Evolutionary conservation across 106 monocot genomes (phyloP).

Genomic region (Platanthera zijinensis): DNA sequence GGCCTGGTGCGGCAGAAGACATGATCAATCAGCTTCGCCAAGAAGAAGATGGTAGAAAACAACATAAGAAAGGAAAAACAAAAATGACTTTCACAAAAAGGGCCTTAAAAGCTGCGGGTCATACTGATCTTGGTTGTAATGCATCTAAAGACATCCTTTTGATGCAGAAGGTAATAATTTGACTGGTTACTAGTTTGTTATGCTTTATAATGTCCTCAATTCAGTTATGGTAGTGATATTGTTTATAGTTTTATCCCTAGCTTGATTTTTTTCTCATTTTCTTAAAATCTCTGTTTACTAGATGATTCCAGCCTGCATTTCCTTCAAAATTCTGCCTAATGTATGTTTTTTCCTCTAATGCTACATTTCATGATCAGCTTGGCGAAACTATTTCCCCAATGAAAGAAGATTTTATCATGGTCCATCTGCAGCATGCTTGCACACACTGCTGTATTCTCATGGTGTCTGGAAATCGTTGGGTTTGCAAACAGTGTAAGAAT

Average conservation of each 20-base stretch:
- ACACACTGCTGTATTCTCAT: slow-evolving; percentile 73
- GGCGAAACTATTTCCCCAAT: slow-evolving; percentile 80
- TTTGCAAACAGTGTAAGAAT: slow-evolving; percentile 64
- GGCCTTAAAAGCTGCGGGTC: slow-evolving; percentile 93
- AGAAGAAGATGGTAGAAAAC: slow-evolving; percentile 86
- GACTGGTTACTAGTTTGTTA: background rate
- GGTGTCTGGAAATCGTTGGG: slow-evolving; percentile 71
- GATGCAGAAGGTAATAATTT: slow-evolving; percentile 71
- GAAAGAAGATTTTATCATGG: slow-evolving; percentile 97
- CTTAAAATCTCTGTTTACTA: background rate
- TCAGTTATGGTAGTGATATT: background rate
- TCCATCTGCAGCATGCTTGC: slow-evolving; percentile 79
- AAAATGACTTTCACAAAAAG: slow-evolving; percentile 80
- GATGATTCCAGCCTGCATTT: background rate
- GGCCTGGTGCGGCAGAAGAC: slow-evolving; percentile 98
- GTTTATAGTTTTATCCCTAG: background rate
- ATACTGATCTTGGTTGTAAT: slow-evolving; percentile 75
- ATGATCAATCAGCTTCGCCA: slow-evolving; percentile 84
- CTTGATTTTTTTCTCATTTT: background rate
- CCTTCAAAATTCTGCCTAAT: background rate
- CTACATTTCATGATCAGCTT: slow-evolving; percentile 38
- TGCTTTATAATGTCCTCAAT: background rate
- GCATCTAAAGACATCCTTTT: slow-evolving; percentile 80
- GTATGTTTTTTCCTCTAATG: background rate
- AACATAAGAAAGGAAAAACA: slow-evolving; percentile 88